Evolutionary conservation across 2,329 filamentous ascomycete genomes (phyloP).

Genomic region (Teratosphaeria pseudoeucalypti): DNA sequence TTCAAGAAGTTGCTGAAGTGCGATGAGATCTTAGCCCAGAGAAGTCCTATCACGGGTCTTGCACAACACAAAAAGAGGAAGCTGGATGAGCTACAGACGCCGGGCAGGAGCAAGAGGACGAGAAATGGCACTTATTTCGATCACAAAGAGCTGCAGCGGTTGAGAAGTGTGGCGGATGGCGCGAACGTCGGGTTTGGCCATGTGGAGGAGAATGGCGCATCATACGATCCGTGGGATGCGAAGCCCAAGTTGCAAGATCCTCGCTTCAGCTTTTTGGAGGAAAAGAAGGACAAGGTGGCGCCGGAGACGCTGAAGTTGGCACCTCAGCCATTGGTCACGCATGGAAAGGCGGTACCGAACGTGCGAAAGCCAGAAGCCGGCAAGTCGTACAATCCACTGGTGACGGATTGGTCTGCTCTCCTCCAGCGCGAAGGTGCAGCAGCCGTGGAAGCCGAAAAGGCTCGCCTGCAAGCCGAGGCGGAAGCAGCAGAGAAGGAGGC

Average conservation of each 20-base stretch:
- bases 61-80: conserved; percentile 66
- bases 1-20: conserved; percentile 70
- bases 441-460: conserved; percentile 67
- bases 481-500: conserved; percentile 58
- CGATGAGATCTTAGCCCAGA: conserved; percentile 80
- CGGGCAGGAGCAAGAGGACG: conserved; percentile 53
- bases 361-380: conserved; percentile 71
- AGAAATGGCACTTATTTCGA: conserved; percentile 67
- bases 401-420: conserved; percentile 73
- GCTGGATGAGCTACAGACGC: conserved; percentile 55
- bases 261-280: conserved; percentile 54
- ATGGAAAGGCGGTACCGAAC: conserved; percentile 67
- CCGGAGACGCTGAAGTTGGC: conserved; percentile 66
- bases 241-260: conserved; percentile 41
- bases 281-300: conserved; percentile 52
- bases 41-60: conserved; percentile 73
- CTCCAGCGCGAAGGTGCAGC: conserved; percentile 65
- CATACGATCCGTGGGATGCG: conserved; percentile 72
- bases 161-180: conserved; percentile 66
- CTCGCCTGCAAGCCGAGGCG: conserved; percentile 57
- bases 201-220: conserved; percentile 46
- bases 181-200: conserved; percentile 39
- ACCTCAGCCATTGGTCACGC: conserved; percentile 63
- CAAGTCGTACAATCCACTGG: conserved; percentile 85
- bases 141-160: conserved; percentile 68